Evolutionary conservation across 2,329 filamentous ascomycete species (phyloP).

Genomic region (Clarireedia homoeocarpa): DNA sequence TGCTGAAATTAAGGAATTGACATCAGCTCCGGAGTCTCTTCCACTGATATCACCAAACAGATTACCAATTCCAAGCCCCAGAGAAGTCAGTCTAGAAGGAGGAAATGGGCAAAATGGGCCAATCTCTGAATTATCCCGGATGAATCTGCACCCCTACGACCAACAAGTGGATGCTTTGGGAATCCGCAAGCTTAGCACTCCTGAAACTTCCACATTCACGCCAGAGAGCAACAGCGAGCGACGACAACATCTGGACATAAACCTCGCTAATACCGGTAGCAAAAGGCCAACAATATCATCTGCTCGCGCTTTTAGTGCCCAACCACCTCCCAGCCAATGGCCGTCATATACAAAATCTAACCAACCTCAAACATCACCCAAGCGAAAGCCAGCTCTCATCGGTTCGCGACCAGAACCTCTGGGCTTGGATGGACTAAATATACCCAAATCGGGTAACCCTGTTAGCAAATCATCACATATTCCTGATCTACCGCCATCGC

Average conservation of each 20-base stretch:
- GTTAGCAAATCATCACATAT: conserved; percentile 11
- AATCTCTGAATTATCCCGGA: conserved; percentile 13
- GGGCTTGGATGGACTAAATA: conserved; percentile 14
- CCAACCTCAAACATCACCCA: conserved; percentile 21
- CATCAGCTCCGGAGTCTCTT: conserved; percentile 48
- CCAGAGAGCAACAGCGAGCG: conserved; percentile 14
- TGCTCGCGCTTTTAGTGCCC: conserved; percentile 23
- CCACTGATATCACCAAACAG: conserved; percentile 41
- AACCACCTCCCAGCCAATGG: conserved; percentile 14
- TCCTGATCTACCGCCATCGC: conserved; percentile 19
- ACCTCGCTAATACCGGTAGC: conserved; percentile 10
- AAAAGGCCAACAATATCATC: conserved; percentile 22
- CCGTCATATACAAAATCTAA: conserved; percentile 19
- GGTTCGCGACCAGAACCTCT: conserved; percentile 21
- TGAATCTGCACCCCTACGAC: conserved; percentile 12
- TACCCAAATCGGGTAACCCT: neutral
- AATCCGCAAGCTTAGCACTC: conserved; percentile 10
- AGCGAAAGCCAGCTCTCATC: conserved; percentile 19
- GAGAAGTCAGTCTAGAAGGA: conserved; percentile 27
- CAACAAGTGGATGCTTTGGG: neutral
- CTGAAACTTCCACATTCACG: conserved; percentile 11
- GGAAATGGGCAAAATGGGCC: conserved; percentile 15
- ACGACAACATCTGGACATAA: conserved; percentile 12
- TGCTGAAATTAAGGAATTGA: conserved; percentile 50
- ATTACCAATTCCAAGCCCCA: conserved; percentile 19